Evolutionary conservation across 495 filamentous ascomycete species (phyloP).

Genomic region (Xeromyces bisporus): DNA sequence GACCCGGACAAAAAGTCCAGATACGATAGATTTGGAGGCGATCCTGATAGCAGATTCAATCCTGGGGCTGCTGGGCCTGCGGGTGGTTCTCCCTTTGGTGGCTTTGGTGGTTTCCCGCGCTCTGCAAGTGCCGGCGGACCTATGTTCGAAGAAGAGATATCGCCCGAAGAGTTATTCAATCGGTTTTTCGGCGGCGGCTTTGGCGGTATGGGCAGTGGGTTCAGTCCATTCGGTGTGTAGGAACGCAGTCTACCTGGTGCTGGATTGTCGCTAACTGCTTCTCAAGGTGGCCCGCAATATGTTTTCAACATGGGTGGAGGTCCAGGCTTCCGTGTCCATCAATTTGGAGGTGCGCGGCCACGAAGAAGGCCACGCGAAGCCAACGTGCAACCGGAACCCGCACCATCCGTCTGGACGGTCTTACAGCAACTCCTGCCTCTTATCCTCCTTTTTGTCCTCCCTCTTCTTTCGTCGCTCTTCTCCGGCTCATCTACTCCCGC

Average conservation of each 20-base stretch:
- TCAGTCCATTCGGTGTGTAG: conserved; percentile 41
- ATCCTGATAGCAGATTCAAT: conserved; percentile 75
- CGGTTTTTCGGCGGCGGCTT: conserved; percentile 68
- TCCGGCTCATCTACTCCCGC: conserved; percentile 38
- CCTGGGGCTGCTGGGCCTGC: conserved; percentile 30
- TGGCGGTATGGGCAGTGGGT: conserved; percentile 37
- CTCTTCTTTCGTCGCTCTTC: conserved; percentile 68
- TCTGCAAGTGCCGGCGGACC: conserved; percentile 28
- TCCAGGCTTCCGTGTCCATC: conserved; percentile 68
- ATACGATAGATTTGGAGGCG: conserved; percentile 76
- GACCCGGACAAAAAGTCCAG: conserved; percentile 81
- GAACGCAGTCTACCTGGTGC: background rate
- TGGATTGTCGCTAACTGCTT: conserved; percentile 11
- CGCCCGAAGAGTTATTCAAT: conserved; percentile 89
- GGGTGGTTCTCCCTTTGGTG: conserved; percentile 46
- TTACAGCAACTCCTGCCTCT: conserved; percentile 62
- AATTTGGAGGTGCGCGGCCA: conserved; percentile 57
- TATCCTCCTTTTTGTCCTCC: conserved; percentile 74
- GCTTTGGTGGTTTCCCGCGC: conserved; percentile 40
- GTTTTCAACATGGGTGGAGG: conserved; percentile 83
- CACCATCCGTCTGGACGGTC: conserved; percentile 26
- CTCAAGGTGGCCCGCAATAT: conserved; percentile 59
- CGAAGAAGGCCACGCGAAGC: conserved; percentile 53
- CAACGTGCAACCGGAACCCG: conserved; percentile 33
- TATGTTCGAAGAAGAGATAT: conserved; percentile 81